Evolutionary conservation across 495 filamentous ascomycete species (phyloP).

Genomic region (Friedmanniomyces simplex): DNA sequence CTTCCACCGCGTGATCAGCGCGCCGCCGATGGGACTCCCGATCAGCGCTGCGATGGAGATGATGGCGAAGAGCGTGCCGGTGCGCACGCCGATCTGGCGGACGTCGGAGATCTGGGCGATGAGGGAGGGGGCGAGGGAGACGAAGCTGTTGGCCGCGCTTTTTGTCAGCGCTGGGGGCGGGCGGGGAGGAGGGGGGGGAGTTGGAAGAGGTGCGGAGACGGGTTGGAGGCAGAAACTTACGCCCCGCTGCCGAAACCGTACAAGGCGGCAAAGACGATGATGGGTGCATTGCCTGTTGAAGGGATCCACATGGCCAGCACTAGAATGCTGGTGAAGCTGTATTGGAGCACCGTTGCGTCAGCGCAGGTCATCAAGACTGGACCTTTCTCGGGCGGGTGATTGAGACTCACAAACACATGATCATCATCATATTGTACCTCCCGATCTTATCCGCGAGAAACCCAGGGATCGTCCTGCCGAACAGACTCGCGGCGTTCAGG

Average conservation of each 20-base stretch:
- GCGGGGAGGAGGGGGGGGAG: no score
- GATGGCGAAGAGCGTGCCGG: constrained; percentile 55
- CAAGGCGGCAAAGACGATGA: constrained; percentile 54
- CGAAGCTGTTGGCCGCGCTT: constrained; percentile 45
- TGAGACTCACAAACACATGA: constrained; percentile 37
- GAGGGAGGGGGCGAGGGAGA: constrained; percentile 51
- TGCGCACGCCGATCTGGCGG: constrained; percentile 61
- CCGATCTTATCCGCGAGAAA: constrained; percentile 61
- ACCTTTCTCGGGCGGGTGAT: background rate
- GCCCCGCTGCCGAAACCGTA: constrained; percentile 68
- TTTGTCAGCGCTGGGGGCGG: no score
- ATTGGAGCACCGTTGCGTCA: background rate
- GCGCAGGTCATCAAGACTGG: no score
- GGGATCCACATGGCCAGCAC: constrained; percentile 63
- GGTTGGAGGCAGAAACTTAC: constrained; percentile 37
- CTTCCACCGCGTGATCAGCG: constrained; percentile 45
- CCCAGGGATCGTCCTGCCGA: constrained; percentile 67
- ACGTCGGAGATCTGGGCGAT: constrained; percentile 64
- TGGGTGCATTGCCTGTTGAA: constrained; percentile 45
- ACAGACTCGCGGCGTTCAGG: constrained; percentile 59
- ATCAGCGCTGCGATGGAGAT: constrained; percentile 55
- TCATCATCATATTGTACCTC: constrained; percentile 62
- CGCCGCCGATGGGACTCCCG: constrained; percentile 64
- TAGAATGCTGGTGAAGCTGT: constrained; percentile 46
- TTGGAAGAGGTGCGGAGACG: no score